A percentile compares a stretch with the other conserved stretches of the same genome.
Evolutionary conservation across 139 green algal genomes (phyloP).

Genomic region (Ulvella scutata): DNA sequence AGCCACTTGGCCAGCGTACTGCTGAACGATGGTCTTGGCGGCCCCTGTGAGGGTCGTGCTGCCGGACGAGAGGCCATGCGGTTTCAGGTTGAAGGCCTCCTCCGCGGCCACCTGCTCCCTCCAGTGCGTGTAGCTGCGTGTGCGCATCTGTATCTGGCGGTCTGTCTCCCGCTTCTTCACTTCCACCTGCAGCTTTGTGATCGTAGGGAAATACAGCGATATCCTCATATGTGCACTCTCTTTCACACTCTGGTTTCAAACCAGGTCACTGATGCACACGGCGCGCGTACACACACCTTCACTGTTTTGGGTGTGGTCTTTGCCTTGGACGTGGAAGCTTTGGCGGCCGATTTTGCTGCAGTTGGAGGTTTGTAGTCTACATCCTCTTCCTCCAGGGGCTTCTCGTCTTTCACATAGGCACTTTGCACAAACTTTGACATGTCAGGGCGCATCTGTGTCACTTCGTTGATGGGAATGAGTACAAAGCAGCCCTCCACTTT

Average conservation of each 20-base stretch:
- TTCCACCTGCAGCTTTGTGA: background rate
- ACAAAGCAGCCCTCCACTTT: background rate
- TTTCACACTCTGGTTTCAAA: too few species aligned
- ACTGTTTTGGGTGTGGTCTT: background rate
- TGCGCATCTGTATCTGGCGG: background rate
- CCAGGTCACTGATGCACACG: background rate
- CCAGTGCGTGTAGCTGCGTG: background rate
- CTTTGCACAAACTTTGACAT: background rate
- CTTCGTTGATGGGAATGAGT: background rate
- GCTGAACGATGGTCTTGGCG: background rate
- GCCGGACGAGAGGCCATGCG: background rate
- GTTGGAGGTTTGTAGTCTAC: background rate
- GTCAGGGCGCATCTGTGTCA: background rate
- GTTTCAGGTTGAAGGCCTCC: background rate
- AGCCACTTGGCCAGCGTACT: background rate
- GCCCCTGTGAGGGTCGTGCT: background rate
- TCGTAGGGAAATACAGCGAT: too few species aligned
- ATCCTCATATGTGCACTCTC: too few species aligned
- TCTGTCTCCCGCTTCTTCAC: background rate
- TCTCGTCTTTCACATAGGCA: too few species aligned
- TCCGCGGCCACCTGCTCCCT: background rate
- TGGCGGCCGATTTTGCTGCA: too few species aligned
- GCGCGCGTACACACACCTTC: background rate
- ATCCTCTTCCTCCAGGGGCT: background rate
- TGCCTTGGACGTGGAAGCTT: background rate